Percentiles rank a stretch among this genome's conserved stretches.
phyloP scores from a whole-genome alignment of 352 stramenopile genomes.

The Phytophthora boehmeriae region DNA sequence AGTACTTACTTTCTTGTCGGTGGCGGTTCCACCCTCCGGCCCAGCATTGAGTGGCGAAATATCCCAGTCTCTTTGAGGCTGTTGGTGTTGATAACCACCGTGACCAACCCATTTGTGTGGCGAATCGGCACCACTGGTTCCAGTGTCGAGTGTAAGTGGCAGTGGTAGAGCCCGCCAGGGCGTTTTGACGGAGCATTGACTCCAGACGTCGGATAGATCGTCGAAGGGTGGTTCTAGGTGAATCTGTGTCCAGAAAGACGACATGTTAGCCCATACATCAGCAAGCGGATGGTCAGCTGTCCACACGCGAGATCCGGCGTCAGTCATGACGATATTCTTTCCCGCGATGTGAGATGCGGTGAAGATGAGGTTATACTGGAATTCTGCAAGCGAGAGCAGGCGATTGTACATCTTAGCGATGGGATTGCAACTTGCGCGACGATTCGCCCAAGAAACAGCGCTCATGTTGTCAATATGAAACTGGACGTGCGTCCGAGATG shows the following conservation, averaged over 20 bases:
- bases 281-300: neutral
- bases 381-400: conserved; percentile 19
- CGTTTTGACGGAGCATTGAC: conserved; percentile 7
- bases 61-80: neutral
- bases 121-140: conserved; percentile 23
- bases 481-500: neutral
- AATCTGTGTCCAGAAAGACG: conserved; percentile 11
- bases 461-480: conserved; percentile 14
- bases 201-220: conserved; percentile 26
- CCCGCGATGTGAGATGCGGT: conserved; percentile 19
- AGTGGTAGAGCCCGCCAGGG: conserved; percentile 19
- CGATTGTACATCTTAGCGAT: conserved; percentile 15
- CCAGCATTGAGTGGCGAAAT: neutral
- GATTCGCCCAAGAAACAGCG: conserved; percentile 8
- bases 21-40: neutral
- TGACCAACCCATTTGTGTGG: conserved; percentile 15
- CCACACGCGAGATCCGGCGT: conserved; percentile 23
- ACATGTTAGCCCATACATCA: conserved; percentile 13
- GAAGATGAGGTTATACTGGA: conserved; percentile 24
- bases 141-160: conserved; percentile 12
- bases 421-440: conserved; percentile 2
- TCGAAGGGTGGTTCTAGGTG: conserved; percentile 8
- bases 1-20: conserved; percentile 2
- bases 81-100: conserved; percentile 4
- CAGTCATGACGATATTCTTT: conserved; percentile 19